A percentile compares a stretch with the other conserved stretches of the same genome.
These are phyloP conservation scores for Nothopassalora personata DNA, from an alignment of 2,329 filamentous ascomycete genomes.

Conservation along the genomic window DNA sequence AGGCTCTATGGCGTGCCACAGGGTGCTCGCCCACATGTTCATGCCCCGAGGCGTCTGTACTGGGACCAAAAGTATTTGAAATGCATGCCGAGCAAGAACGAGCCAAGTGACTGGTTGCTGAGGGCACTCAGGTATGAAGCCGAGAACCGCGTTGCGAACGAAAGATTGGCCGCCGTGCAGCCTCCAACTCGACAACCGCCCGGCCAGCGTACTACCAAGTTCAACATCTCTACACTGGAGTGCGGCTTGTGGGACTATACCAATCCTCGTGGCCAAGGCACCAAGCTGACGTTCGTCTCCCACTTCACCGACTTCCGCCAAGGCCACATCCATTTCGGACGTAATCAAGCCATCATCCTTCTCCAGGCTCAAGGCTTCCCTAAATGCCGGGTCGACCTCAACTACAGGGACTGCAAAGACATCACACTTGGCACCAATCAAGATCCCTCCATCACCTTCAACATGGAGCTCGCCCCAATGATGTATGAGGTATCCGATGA, in stretches of 20 bases:
- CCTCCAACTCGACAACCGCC: too few relatives aligned
- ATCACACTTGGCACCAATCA: conserved; percentile 30
- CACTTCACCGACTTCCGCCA: conserved; percentile 39
- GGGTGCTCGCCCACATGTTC: conserved; percentile 12
- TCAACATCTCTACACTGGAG: conserved; percentile 32
- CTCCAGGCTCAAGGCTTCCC: conserved; percentile 13
- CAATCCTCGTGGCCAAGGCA: conserved; percentile 17
- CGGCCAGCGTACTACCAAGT: conserved; percentile 21
- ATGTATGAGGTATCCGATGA: conserved; percentile 29
- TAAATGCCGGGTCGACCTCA: conserved; percentile 37
- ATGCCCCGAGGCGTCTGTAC: conserved; percentile 4
- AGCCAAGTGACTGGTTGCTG: conserved; percentile 1
- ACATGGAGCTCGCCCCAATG: conserved; percentile 36
- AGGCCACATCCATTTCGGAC: conserved; percentile 36
- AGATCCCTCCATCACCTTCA: conserved; percentile 35
- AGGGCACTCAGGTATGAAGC: too few relatives aligned
- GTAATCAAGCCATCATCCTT: conserved; percentile 23
- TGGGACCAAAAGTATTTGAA: conserved; percentile 10
- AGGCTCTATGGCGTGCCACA: conserved; percentile 26
- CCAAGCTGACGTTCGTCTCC: conserved; percentile 36
- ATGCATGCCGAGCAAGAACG: conserved; percentile 1
- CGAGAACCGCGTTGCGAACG: too few relatives aligned
- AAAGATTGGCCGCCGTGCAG: too few relatives aligned
- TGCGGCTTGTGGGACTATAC: conserved; percentile 44
- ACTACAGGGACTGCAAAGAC: conserved; percentile 39